A percentile compares a stretch with the other conserved stretches of the same genome.
These are phyloP conservation scores for Mortierella sp. DNA, from an alignment of 371 early-diverging fungal species.

Conservation along the genomic window DNA sequence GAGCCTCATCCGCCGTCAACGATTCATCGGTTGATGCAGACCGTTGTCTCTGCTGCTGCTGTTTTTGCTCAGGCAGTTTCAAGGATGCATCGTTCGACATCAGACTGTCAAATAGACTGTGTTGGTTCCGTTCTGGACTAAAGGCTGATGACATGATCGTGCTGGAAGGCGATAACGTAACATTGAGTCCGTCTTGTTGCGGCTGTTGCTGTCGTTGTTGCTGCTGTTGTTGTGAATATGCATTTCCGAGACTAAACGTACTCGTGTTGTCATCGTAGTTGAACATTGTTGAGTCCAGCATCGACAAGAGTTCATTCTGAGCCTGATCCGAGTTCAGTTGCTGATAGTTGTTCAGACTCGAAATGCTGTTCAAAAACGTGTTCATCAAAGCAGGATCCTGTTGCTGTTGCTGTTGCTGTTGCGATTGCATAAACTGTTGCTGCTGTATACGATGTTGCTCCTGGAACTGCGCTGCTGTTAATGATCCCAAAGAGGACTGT, in stretches of 20 bases:
- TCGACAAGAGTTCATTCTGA: constrained; percentile 45
- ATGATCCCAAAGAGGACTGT: constrained; percentile 6
- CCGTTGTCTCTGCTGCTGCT: constrained; percentile 14
- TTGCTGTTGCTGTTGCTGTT: constrained; percentile 34
- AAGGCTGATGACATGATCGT: constrained; percentile 26
- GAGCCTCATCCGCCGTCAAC: constrained; percentile 11
- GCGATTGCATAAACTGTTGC: background rate
- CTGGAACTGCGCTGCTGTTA: constrained; percentile 25
- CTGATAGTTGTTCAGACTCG: constrained; percentile 44
- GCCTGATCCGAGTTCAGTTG: constrained; percentile 53
- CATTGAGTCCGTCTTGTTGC: too few relatives aligned
- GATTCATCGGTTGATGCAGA: constrained; percentile 21
- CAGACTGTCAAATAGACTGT: too few relatives aligned
- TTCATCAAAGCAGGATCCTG: constrained; percentile 20
- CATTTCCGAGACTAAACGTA: too few relatives aligned
- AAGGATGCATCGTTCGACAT: too few relatives aligned
- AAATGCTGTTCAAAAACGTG: constrained; percentile 38
- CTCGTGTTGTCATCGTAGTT: constrained; percentile 15
- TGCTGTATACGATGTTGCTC: constrained; percentile 11
- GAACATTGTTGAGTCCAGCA: constrained; percentile 34
- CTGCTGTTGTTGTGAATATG: too few relatives aligned
- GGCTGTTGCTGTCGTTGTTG: too few relatives aligned
- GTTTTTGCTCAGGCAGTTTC: too few relatives aligned
- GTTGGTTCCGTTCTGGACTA: too few relatives aligned
- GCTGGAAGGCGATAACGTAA: too few relatives aligned